These are phyloP conservation scores for Rhizophagus sp. DNA, from an alignment of 192 early-diverging fungal species.

Conservation along the genomic window DNA sequence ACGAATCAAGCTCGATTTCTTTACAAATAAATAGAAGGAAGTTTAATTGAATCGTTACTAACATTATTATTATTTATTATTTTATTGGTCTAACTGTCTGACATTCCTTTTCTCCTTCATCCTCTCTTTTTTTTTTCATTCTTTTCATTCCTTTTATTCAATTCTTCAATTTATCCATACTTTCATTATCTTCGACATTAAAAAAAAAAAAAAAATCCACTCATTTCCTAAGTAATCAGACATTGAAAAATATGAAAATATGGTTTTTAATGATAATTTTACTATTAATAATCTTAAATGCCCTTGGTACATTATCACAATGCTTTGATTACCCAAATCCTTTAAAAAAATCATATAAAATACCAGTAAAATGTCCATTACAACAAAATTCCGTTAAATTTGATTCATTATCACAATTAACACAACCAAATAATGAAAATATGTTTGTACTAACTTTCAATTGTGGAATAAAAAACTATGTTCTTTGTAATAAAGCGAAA, in stretches of 20 bases:
- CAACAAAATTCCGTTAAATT: neutral
- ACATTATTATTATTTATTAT: neutral
- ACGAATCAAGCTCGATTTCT: neutral
- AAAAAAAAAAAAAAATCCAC: neutral
- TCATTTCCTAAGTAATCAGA: neutral
- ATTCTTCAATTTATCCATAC: no score
- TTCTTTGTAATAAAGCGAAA: conserved; percentile 34
- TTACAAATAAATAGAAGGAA: neutral
- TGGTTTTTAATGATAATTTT: neutral
- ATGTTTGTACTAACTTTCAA: conserved; percentile 2
- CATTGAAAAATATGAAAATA: neutral
- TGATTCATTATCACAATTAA: neutral
- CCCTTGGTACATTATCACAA: neutral
- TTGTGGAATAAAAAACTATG: neutral
- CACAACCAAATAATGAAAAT: neutral
- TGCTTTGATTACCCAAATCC: conserved; percentile 8
- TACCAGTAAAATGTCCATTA: neutral
- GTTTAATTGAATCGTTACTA: neutral
- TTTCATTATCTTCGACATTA: neutral
- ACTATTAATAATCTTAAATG: neutral
- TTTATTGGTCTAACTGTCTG: neutral
- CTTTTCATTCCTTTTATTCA: neutral
- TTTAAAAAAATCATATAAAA: neutral
- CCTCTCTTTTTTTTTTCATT: neutral
- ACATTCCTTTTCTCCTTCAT: neutral